Conservation (phyloP, 163 green algal species). For the Scenedesmus sp. region DNA sequence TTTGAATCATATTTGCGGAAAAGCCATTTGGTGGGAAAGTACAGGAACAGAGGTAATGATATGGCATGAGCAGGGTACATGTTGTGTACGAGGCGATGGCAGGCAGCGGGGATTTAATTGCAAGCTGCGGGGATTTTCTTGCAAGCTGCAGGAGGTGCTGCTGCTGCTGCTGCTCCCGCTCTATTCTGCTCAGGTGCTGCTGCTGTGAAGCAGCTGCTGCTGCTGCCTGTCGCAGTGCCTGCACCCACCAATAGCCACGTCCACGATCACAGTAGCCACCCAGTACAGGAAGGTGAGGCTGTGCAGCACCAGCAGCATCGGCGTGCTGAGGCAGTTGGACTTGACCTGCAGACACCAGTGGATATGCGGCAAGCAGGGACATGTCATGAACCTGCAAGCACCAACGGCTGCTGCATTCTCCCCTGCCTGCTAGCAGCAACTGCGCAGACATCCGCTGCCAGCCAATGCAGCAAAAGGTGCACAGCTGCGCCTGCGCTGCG, state of each 20-base stretch:
- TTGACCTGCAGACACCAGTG: conserved; percentile 33
- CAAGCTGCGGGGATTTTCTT: too few species aligned
- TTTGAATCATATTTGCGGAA: too few species aligned
- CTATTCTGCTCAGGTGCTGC: not conserved
- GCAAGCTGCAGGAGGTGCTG: too few species aligned
- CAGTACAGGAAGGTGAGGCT: conserved; percentile 46
- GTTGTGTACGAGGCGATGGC: too few species aligned
- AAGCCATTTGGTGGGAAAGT: too few species aligned
- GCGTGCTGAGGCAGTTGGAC: conserved; percentile 31
- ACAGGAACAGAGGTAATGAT: too few species aligned
- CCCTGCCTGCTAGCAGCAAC: too few species aligned
- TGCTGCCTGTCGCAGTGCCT: not conserved
- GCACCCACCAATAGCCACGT: conserved; percentile 36
- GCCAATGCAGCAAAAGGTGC: not conserved
- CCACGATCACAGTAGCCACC: conserved; percentile 38
- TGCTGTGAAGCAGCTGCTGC: not conserved
- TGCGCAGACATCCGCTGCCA: too few species aligned
- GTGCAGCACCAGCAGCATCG: conserved; percentile 54
- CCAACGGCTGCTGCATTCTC: too few species aligned
- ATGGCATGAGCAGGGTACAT: too few species aligned
- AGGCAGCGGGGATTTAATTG: too few species aligned
- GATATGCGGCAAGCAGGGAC: not conserved
- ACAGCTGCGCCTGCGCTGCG: not conserved
- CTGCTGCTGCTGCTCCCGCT: not conserved
- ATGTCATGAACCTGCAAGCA: too few species aligned